Base-by-base conservation (phyloP, 306 rosid genomes). In the Geum urbanum region DNA sequence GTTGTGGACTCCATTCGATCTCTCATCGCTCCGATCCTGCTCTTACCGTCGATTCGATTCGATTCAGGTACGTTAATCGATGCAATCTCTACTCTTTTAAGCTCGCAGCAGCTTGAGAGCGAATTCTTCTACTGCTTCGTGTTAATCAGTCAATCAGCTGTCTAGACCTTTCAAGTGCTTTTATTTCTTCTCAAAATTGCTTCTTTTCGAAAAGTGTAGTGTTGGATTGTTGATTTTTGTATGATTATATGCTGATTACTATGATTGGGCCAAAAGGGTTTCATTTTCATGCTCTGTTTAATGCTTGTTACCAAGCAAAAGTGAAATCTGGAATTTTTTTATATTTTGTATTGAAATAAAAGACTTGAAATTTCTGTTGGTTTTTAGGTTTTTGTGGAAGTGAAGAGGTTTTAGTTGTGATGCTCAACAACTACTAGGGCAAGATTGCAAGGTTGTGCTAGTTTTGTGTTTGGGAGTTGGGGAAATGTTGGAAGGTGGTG, bases 401-500 rank as follows among this genome's bases (percentile, higher is more conserved):
- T 1, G 11, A 9, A 7, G 35, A 4, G 56, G 59, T 54, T 5
- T 12, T 56, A 3, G 39, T 27, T 13, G 5, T 5, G 43, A 60
- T 35, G 65, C 40, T 60, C 22, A 35, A 16, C 20, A 37, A 32
- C 39, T 60, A 32, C 39, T 60, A 60, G 65, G 43, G 40, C 40
- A 56, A 27, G 7, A 32, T 52, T 2, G 24, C 1, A 53, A 19
- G 59, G 13, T 22, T 22, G 16, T 55, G 39, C 61, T 32, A 32
- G 37, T 22, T 20, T 56, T 22, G 16, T 56, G 16, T 56, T 22
- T 40, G 63, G 32, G 3, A 6, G 3, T 1, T 32, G 37, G 13
- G 39, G 63, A 57, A 27, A 60, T 92, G 97, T 83, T 92, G 97
- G 97, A 92, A 40, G 94, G 90, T 16, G 92, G 91, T 69, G 84